Evolutionary conservation across 371 early-diverging fungal genomes (phyloP).

Genomic region (Neoconidiobolus thromboides): DNA sequence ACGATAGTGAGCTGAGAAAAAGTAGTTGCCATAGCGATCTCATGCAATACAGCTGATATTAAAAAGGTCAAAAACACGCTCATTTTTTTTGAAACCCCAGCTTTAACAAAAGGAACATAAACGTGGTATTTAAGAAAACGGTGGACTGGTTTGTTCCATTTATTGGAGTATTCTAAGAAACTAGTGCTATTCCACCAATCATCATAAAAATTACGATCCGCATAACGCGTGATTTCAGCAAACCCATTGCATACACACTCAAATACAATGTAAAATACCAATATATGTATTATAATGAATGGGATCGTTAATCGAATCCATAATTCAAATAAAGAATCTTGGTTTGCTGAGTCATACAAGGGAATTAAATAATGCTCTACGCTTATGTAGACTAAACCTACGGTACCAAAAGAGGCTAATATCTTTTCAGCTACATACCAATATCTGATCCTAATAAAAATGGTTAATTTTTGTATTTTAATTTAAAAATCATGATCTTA

Average conservation of each 20-base stretch:
- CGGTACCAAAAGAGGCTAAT: slow-evolving; percentile 60
- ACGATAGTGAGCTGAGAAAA: slow-evolving; percentile 53
- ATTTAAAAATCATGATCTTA: slow-evolving; percentile 13
- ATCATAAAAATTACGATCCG: slow-evolving; percentile 94
- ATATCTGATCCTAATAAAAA: slow-evolving; percentile 44
- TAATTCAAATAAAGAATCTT: slow-evolving; percentile 31
- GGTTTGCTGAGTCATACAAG: slow-evolving; percentile 32
- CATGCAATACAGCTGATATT: slow-evolving; percentile 72
- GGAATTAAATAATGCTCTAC: slow-evolving; percentile 77
- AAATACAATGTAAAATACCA: slow-evolving; percentile 89
- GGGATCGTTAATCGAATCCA: slow-evolving; percentile 40
- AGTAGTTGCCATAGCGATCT: slow-evolving; percentile 65
- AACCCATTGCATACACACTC: slow-evolving; percentile 89
- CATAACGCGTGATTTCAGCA: slow-evolving; percentile 84
- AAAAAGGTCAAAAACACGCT: slow-evolving; percentile 74
- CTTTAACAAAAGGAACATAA: slow-evolving; percentile 60
- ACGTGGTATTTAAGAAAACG: slow-evolving; percentile 86
- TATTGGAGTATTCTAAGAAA: slow-evolving; percentile 89
- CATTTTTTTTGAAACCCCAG: slow-evolving; percentile 44
- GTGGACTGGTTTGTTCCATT: slow-evolving; percentile 98
- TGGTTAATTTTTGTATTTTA: neutral
- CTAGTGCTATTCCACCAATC: slow-evolving; percentile 96
- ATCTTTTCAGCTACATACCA: slow-evolving; percentile 72
- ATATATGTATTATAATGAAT: slow-evolving; percentile 70
- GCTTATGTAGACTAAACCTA: slow-evolving; percentile 58